Evolutionary conservation across 371 early-diverging fungal species (phyloP), one percentile per base, ranked within the genome.

Genomic region (Saksenaea vasiformis): DNA sequence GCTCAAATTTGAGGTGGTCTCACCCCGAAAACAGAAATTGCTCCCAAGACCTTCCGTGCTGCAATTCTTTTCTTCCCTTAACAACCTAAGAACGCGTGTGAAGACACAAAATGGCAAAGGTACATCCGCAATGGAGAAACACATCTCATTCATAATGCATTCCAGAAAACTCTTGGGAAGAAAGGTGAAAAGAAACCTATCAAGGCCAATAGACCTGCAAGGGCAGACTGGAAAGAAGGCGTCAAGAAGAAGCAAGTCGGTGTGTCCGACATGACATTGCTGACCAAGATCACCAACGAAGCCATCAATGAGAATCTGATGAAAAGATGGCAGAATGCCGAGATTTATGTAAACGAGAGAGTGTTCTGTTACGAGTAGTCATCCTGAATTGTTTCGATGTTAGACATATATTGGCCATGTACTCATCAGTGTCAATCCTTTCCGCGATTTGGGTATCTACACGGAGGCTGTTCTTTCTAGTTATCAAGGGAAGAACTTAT

Each of bases 381-480:
- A 55, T 55, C 34, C 31, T 54, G 61, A 43, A n/a, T 22, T 15
- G 31, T 31, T 61, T 56, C 15, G 15, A 22, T 37, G 37, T 28
- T 83, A 92, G 90, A 94, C 94, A 13, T 93, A 93, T 73, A 94
- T 94, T 67, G 93, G 93, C 22, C 90, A 93, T 76, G 94, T 94
- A 62, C 79, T 94, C 64, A 93, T 94, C 70, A 90, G 91, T 80
- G 94, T 94, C 36, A 94, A 94, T 68, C 94, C 94, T 22, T 94
- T 94, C 78, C 85, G 85, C 64, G 93, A 93, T 61, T 77, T 93
- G 53, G 93, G 93, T 31, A 90, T 94, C 44, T 93, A 93, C 65
- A 91, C 91, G 13, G 89, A 89, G 54, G 83, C 85, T 36, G 83
- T 91, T 11, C 77, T 94, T 54, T 72, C 78, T 41, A 84, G 86